Percentiles rank a stretch among this genome's conserved stretches.
Evolutionary conservation across 345 rosid genomes (phyloP).

Genomic region (Luvunga scandens): DNA sequence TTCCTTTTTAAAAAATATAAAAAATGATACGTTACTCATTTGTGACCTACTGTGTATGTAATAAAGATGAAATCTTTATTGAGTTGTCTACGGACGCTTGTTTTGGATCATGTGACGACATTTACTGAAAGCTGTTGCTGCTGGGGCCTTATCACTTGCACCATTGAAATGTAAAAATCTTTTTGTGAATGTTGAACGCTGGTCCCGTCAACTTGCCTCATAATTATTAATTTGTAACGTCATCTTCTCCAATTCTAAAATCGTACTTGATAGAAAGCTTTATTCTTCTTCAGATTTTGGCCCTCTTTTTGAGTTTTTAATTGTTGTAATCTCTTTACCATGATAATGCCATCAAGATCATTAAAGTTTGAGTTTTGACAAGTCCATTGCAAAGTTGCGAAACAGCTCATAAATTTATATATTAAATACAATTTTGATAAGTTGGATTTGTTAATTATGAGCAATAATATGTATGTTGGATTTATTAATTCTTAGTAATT

Average conservation of each 20-base stretch:
- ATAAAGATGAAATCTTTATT: not conserved
- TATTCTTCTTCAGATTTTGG: not conserved
- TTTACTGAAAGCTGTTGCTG: not conserved
- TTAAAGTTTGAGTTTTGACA: too few relatives aligned
- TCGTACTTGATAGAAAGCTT: not conserved
- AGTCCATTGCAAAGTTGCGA: too few relatives aligned
- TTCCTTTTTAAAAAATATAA: too few relatives aligned
- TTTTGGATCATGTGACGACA: conserved; percentile 25
- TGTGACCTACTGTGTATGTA: not conserved
- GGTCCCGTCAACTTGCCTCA: not conserved
- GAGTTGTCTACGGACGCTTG: conserved; percentile 8
- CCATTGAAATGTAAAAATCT: not conserved
- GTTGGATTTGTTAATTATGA: not conserved
- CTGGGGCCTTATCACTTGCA: not conserved
- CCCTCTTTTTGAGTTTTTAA: not conserved
- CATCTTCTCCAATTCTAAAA: not conserved
- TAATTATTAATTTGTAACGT: conserved; percentile 1
- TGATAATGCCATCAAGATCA: not conserved
- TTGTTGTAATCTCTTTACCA: not conserved
- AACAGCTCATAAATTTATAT: not conserved
- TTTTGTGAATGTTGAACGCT: not conserved
- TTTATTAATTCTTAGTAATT: too few relatives aligned
- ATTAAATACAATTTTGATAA: too few relatives aligned
- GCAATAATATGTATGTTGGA: not conserved
- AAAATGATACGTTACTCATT: not conserved